A percentile compares a stretch with the other conserved stretches of the same genome.
phyloP scores from a whole-genome alignment of 768 basidiomycete genomes.

The Psilocybe sp. region DNA sequence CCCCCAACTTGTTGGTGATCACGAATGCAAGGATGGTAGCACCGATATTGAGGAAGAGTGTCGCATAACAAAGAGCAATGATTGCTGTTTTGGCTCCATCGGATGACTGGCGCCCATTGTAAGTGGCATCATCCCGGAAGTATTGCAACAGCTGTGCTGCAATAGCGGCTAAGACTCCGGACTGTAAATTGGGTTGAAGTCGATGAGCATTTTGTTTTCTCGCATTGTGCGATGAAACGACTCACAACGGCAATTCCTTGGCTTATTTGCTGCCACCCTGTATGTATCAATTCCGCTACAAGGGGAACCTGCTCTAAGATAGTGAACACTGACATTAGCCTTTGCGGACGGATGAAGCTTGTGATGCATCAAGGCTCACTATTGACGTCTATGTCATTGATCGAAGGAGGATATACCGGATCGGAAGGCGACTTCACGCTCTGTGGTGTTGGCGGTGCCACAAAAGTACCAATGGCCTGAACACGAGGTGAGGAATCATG shows the following conservation, averaged over 20 bases:
- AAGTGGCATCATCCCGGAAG: constrained; percentile 4
- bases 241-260: constrained; percentile 8
- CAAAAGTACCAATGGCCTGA: too few species aligned
- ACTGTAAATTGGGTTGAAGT: not conserved
- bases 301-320: constrained; percentile 1
- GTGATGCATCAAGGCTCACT: not conserved
- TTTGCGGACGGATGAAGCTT: not conserved
- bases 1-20: constrained; percentile 9
- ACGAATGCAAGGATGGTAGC: constrained; percentile 11
- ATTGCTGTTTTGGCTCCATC: not conserved
- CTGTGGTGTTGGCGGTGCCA: too few species aligned
- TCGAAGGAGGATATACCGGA: too few species aligned
- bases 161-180: constrained; percentile 8
- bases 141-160: constrained; percentile 7
- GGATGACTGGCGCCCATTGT: not conserved
- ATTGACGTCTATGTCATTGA: not conserved
- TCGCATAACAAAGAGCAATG: constrained; percentile 7
- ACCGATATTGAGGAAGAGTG: constrained; percentile 11
- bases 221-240: not conserved
- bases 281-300: constrained; percentile 1
- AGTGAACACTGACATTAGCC: not conserved
- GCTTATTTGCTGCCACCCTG: constrained; percentile 8
- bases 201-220: not conserved
- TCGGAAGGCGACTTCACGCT: too few species aligned
- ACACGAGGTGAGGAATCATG: too few species aligned